phyloP scores from a whole-genome alignment of 1,284 basidiomycete species.

The Earliella scabrosa region DNA sequence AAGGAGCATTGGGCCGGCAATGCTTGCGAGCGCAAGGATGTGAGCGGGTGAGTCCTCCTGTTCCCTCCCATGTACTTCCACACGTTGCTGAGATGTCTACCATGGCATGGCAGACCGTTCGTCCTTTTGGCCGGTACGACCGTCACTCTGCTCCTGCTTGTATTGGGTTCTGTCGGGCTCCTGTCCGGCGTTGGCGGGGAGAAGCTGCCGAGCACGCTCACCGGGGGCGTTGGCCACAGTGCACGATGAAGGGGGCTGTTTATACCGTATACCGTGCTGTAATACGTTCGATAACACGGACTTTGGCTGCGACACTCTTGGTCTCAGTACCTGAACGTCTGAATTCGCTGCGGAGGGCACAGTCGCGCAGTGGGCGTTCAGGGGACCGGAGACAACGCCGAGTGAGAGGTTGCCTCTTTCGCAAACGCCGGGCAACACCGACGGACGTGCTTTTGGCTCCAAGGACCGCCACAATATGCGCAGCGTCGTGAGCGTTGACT shows the following conservation, averaged over 20 bases:
- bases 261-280: slow-evolving; percentile 12
- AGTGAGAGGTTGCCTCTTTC: neutral
- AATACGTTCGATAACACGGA: slow-evolving; percentile 5
- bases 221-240: slow-evolving; percentile 51
- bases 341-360: neutral
- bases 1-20: slow-evolving; percentile 74
- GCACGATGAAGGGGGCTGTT: slow-evolving; percentile 13
- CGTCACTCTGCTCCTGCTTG: slow-evolving; percentile 63
- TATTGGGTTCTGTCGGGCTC: slow-evolving; percentile 69
- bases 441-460: too few relatives aligned
- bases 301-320: neutral
- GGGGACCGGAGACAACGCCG: neutral
- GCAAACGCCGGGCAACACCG: slow-evolving; percentile 4
- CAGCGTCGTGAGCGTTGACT: slow-evolving; percentile 2
- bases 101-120: slow-evolving; percentile 58
- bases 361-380: neutral
- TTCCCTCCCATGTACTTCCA: neutral
- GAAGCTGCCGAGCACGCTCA: slow-evolving; percentile 72
- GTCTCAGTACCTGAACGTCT: too few relatives aligned
- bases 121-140: slow-evolving; percentile 72
- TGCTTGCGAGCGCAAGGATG: slow-evolving; percentile 75
- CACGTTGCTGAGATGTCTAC: slow-evolving; percentile 13
- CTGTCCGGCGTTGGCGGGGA: slow-evolving; percentile 64
- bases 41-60: slow-evolving; percentile 65
- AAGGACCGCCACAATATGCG: slow-evolving; percentile 14